phyloP scores from a whole-genome alignment of 2,329 filamentous ascomycete species.

The Fusarium abutilonis region DNA sequence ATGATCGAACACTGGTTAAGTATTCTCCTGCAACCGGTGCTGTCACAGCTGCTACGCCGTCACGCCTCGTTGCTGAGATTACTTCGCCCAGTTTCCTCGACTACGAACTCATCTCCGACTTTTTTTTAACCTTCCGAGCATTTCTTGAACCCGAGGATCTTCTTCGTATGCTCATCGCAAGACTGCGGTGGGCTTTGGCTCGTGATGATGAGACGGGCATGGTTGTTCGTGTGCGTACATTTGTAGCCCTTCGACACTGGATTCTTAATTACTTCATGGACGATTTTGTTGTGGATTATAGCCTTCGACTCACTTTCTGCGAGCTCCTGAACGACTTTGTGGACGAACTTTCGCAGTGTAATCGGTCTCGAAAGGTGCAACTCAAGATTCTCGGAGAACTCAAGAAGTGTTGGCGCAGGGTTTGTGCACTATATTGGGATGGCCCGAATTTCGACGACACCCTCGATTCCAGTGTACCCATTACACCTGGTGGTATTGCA shows the following conservation, averaged over 20 bases:
- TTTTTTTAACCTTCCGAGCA: slow-evolving; percentile 92
- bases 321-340: slow-evolving; percentile 77
- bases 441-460: slow-evolving; percentile 71
- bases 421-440: slow-evolving; percentile 92
- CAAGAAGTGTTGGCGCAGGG: slow-evolving; percentile 96
- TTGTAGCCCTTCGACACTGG: slow-evolving; percentile 96
- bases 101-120: slow-evolving; percentile 96
- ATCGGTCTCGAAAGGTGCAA: slow-evolving; percentile 60
- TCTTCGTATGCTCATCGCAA: slow-evolving; percentile 83
- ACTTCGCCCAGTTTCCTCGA: slow-evolving; percentile 96
- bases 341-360: slow-evolving; percentile 61
- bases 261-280: slow-evolving; percentile 97
- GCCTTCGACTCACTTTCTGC: slow-evolving; percentile 81
- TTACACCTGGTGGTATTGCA: slow-evolving; percentile 78
- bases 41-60: slow-evolving; percentile 88
- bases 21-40: slow-evolving; percentile 76
- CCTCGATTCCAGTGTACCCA: slow-evolving; percentile 70
- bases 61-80: slow-evolving; percentile 92
- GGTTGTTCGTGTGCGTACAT: slow-evolving; percentile 94
- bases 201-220: slow-evolving; percentile 85
- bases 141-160: slow-evolving; percentile 83
- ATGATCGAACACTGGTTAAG: slow-evolving; percentile 83
- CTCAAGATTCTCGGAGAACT: slow-evolving; percentile 91
- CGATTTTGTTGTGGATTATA: slow-evolving; percentile 83
- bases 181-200: slow-evolving; percentile 86